Evolutionary conservation across 768 basidiomycete genomes (phyloP), one percentile per base, ranked within the genome.

Genomic region (Leccinellum rugosiceps): DNA sequence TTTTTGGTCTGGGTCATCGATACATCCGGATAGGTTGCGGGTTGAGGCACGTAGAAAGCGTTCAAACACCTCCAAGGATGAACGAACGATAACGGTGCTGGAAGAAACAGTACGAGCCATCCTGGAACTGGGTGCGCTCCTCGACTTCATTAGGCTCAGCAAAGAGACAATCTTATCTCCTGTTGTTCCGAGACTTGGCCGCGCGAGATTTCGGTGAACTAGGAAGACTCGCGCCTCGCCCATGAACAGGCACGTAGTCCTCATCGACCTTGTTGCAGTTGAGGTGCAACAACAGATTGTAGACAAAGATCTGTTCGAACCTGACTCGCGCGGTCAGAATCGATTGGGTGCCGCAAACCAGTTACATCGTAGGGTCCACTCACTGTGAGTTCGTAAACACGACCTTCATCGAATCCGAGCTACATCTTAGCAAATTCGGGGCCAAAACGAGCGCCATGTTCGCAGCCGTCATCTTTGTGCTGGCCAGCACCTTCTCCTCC

Each of bases 361-460:
- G 19, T 19, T 43, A 43, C 4, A 43, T 43, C 38, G n/a, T 19
- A 41, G n/a, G 38, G n/a, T 41, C 19, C 11, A 80, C 91, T 74
- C 66, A 94, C 92, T 90, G 88, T 14, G 94, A 83, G 72, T 96
- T 97, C 31, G 90, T 94, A 68, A 93, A 95, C 10, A 94, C 93
- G 10, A 94, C 78, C 7, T 88, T 80, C 81, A 94, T 87, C n/a
- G 85, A 90, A 49, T 93, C 88, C 15, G 91, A 93, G 63, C 80
- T 88, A 67, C 94, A 95, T 55, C 94, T 78, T 46, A 97, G 72
- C 45, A 97, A 71, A 73, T 96, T 96, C 8, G 94, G 94, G 1
- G 94, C 92, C 86, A 97, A 90, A 19, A 97, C 92, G 15, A 95
- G 75, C 9, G 94, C 92, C 59, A 96, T 74, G 70, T 94, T 94